Evolutionary conservation across 305 asterid genomes (phyloP).

Genomic region (Fraxinus albicans): DNA sequence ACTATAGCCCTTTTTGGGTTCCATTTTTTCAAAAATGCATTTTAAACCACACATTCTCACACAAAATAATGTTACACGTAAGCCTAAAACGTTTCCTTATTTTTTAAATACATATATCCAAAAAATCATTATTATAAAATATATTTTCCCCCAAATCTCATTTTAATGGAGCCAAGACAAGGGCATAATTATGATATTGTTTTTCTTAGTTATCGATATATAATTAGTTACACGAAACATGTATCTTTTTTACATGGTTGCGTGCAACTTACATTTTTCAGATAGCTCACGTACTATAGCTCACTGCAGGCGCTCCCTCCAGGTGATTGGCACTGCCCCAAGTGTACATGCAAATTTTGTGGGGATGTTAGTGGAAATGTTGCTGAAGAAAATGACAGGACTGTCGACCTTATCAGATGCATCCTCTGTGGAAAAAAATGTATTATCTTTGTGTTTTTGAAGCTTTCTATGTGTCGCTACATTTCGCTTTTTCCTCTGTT

Average conservation of each 20-base stretch:
- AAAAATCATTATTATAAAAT: neutral
- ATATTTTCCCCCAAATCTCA: neutral
- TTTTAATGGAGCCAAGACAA: neutral
- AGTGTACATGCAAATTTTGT: slow-evolving; percentile 87
- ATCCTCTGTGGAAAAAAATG: slow-evolving; percentile 86
- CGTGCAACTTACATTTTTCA: slow-evolving; percentile 9
- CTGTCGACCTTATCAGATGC: slow-evolving; percentile 50
- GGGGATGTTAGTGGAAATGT: slow-evolving; percentile 23
- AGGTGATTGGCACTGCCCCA: slow-evolving; percentile 97
- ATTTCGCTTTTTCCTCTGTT: neutral
- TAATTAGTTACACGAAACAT: neutral
- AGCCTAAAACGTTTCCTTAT: neutral
- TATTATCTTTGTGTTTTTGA: slow-evolving; percentile 33
- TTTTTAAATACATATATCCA: neutral
- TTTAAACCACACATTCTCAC: neutral
- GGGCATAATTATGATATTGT: neutral
- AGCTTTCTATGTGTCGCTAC: slow-evolving; percentile 6
- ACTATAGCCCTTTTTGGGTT: neutral
- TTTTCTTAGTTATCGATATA: neutral
- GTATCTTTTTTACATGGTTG: slow-evolving; percentile 6
- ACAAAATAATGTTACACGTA: neutral
- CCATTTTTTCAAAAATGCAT: neutral
- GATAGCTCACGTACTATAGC: slow-evolving; percentile 20
- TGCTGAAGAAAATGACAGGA: slow-evolving; percentile 35
- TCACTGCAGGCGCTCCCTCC: slow-evolving; percentile 72